A percentile compares a stretch with the other conserved stretches of the same genome.
phyloP scores from a whole-genome alignment of 2,329 filamentous ascomycete genomes.

The Aspergillus tamarii region DNA sequence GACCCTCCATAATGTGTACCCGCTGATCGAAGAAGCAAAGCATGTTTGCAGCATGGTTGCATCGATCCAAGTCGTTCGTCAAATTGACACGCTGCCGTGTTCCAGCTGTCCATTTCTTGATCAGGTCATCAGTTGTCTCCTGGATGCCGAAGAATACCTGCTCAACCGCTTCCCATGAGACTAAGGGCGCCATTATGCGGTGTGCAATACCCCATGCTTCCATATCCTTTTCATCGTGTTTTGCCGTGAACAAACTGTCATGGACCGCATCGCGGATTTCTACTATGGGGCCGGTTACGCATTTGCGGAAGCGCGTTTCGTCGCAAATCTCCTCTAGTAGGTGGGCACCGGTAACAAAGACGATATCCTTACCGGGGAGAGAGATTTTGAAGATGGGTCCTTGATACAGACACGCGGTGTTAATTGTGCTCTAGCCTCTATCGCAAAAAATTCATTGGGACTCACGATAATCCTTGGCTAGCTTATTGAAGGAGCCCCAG shows the following conservation, averaged over 20 bases:
- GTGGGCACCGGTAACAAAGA: constrained; percentile 58
- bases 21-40: constrained; percentile 57
- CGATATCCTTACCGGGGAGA: constrained; percentile 48
- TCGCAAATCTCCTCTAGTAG: constrained; percentile 68
- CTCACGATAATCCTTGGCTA: constrained; percentile 54
- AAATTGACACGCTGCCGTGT: constrained; percentile 47
- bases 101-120: constrained; percentile 54
- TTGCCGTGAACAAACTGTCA: constrained; percentile 69
- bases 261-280: constrained; percentile 64
- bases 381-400: constrained; percentile 64
- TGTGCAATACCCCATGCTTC: constrained; percentile 68
- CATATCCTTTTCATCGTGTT: constrained; percentile 36
- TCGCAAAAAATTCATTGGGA: not conserved
- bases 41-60: constrained; percentile 58
- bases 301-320: constrained; percentile 62
- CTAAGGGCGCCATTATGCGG: constrained; percentile 50
- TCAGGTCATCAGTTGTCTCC: constrained; percentile 54
- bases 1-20: constrained; percentile 51
- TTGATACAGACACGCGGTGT: constrained; percentile 27
- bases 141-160: constrained; percentile 53
- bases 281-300: constrained; percentile 56
- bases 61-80: constrained; percentile 55
- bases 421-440: not conserved
- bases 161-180: constrained; percentile 46
- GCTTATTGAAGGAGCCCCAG: constrained; percentile 53